phyloP scores from a whole-genome alignment of 371 early-diverging fungal species.

The Zopfochytrium polystomum region DNA sequence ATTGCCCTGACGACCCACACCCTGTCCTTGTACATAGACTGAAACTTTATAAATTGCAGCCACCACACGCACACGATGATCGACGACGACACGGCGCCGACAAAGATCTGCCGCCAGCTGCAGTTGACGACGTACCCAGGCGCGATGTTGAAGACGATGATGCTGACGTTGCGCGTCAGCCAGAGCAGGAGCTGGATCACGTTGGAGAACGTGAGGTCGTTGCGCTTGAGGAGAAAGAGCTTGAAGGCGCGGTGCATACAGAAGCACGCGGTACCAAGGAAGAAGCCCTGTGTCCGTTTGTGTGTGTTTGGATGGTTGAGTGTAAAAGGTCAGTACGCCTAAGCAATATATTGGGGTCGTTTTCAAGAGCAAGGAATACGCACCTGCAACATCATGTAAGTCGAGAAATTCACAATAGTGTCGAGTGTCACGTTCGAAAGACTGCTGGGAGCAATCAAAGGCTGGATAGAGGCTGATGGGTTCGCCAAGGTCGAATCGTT shows the following conservation, averaged over 20 bases:
- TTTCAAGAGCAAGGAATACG: no score
- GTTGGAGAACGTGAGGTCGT: constrained; percentile 24
- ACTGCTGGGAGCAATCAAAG: not conserved
- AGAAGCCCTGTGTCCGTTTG: constrained; percentile 20
- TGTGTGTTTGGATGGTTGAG: no score
- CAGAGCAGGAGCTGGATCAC: constrained; percentile 18
- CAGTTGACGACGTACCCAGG: constrained; percentile 20
- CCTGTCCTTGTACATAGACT: constrained; percentile 23
- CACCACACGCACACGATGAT: constrained; percentile 26
- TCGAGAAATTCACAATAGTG: not conserved
- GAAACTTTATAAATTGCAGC: constrained; percentile 29
- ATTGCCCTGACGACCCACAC: constrained; percentile 9
- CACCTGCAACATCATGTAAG: not conserved
- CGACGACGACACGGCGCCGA: constrained; percentile 13
- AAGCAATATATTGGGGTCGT: no score
- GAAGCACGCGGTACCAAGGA: constrained; percentile 21
- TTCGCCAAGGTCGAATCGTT: no score
- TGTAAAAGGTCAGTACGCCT: no score
- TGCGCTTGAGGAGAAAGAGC: constrained; percentile 15
- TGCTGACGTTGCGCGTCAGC: constrained; percentile 19
- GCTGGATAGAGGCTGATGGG: not conserved
- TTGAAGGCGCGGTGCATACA: constrained; percentile 20
- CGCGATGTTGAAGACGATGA: constrained; percentile 23
- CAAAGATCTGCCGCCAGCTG: constrained; percentile 22
- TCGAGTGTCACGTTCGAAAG: not conserved